Conservation (phyloP, 2,329 filamentous ascomycete species). For the Stachybotrys echinatus region DNA sequence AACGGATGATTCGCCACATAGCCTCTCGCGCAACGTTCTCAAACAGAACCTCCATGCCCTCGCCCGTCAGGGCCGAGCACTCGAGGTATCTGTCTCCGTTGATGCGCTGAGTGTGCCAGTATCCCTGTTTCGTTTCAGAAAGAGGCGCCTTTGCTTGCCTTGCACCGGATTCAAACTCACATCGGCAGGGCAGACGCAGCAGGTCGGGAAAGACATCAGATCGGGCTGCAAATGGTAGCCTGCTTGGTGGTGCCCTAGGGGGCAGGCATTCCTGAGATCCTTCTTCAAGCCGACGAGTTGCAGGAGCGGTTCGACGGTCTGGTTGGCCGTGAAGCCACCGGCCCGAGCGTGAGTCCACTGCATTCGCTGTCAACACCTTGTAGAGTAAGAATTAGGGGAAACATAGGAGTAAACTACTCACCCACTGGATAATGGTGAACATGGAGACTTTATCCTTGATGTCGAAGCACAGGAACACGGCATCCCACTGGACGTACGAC, state of each 20-base stretch:
- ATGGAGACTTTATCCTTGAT: constrained; percentile 26
- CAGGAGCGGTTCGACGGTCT: constrained; percentile 14
- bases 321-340: constrained; percentile 17
- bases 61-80: constrained; percentile 29
- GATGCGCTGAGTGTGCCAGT: constrained; percentile 24
- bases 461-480: constrained; percentile 34
- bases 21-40: constrained; percentile 19
- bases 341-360: constrained; percentile 24
- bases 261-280: constrained; percentile 19
- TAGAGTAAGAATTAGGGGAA: too few species aligned
- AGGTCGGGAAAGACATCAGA: constrained; percentile 15
- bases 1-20: constrained; percentile 10
- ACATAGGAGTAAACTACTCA: background rate
- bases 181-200: constrained; percentile 23
- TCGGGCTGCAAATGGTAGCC: constrained; percentile 4
- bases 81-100: constrained; percentile 23
- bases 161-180: too few species aligned
- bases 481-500: constrained; percentile 30
- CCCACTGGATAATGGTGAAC: constrained; percentile 27
- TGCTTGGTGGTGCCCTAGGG: constrained; percentile 13
- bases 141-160: too few species aligned
- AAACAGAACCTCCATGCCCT: constrained; percentile 25
- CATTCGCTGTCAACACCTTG: background rate
- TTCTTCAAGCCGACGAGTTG: constrained; percentile 30
- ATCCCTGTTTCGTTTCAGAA: too few species aligned